phyloP scores from a whole-genome alignment of 352 stramenopile species.

The Phytopythium oedochilum region DNA sequence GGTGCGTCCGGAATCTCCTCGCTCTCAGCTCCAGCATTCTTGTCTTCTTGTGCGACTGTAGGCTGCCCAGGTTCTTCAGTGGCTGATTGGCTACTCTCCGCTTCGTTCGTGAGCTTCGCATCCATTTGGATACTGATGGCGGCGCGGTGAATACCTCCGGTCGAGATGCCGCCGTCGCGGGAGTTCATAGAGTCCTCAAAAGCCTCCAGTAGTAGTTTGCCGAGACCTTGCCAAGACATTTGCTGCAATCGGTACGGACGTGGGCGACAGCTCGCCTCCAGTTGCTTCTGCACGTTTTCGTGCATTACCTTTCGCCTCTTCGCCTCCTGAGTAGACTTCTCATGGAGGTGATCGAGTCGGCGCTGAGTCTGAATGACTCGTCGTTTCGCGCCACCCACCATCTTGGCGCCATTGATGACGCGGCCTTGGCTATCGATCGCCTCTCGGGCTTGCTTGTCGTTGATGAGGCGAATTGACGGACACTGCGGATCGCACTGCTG shows the following conservation, averaged over 20 bases:
- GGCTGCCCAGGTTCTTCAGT: not conserved
- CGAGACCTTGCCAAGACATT: conserved; percentile 43
- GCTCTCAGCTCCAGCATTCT: not conserved
- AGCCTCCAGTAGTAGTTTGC: conserved; percentile 54
- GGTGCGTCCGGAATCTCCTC: not conserved
- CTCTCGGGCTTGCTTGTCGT: conserved; percentile 2
- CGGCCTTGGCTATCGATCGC: not conserved
- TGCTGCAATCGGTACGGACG: conserved; percentile 38
- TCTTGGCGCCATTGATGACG: not conserved
- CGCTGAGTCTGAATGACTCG: conserved; percentile 2
- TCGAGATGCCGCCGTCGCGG: conserved; percentile 10
- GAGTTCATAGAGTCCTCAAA: conserved; percentile 41
- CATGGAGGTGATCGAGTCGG: conserved; percentile 19
- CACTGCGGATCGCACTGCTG: conserved; percentile 37
- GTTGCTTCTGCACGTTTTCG: conserved; percentile 11
- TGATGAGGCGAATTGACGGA: conserved; percentile 24
- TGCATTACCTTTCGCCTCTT: conserved; percentile 31
- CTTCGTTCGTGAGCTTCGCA: not conserved
- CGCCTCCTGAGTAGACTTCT: conserved; percentile 5
- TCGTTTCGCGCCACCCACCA: not conserved
- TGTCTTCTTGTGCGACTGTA: too few relatives aligned
- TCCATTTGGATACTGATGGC: conserved; percentile 11
- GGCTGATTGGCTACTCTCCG: not conserved
- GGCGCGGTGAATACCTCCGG: conserved; percentile 20
- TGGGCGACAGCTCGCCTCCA: conserved; percentile 9